Percentiles rank a stretch among this genome's conserved stretches.
Conservation (phyloP, 2,329 filamentous ascomycete species). For the Fusarium sp. region DNA sequence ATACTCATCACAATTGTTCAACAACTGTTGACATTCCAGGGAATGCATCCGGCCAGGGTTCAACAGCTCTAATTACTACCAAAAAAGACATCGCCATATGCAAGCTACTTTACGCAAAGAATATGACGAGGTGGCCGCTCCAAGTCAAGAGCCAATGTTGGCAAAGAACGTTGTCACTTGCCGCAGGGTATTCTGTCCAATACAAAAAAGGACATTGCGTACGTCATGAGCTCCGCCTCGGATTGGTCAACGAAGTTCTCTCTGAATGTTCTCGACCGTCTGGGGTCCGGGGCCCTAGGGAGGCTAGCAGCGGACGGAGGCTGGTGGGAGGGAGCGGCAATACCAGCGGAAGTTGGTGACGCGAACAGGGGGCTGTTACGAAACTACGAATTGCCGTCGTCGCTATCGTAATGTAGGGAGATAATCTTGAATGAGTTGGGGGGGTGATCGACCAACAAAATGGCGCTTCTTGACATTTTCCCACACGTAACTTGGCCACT, state of each 20-base stretch:
- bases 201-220: neutral
- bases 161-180: neutral
- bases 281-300: conserved; percentile 17
- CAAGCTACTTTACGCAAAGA: neutral
- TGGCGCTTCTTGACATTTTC: conserved; percentile 11
- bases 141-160: neutral
- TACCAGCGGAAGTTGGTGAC: conserved; percentile 29
- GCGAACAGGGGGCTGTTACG: conserved; percentile 11
- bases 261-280: conserved; percentile 33
- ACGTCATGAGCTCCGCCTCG: conserved; percentile 17
- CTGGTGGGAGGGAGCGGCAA: conserved; percentile 26
- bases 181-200: neutral
- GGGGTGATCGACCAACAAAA: conserved; percentile 21
- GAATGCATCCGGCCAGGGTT: neutral
- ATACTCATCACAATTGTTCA: neutral
- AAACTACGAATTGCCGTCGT: conserved; percentile 10
- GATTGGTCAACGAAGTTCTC: conserved; percentile 35
- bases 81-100: neutral
- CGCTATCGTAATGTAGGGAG: conserved; percentile 20
- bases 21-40: neutral
- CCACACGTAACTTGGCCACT: conserved; percentile 12
- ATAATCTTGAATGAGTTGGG: conserved; percentile 9
- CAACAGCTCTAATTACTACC: neutral
- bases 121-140: neutral
- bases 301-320: conserved; percentile 7